Evolutionary conservation across 2,329 filamentous ascomycete genomes (phyloP).

Genomic region (Coniochaeta pulveracea): DNA sequence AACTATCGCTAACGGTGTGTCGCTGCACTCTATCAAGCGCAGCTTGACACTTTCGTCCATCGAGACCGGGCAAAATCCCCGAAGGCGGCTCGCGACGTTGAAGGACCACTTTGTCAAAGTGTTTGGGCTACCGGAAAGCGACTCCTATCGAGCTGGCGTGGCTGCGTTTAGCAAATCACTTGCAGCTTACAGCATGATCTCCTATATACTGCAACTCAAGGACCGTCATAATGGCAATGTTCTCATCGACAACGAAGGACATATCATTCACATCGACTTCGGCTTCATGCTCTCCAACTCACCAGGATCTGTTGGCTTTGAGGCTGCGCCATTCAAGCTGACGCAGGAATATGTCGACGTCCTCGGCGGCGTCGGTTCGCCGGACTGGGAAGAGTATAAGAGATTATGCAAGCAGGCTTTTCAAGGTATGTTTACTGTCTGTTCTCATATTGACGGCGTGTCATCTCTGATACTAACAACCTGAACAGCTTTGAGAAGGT

Average conservation of each 20-base stretch:
- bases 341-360: slow-evolving; percentile 78
- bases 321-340: slow-evolving; percentile 78
- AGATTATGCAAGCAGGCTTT: slow-evolving; percentile 73
- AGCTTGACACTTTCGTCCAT: slow-evolving; percentile 67
- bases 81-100: slow-evolving; percentile 66
- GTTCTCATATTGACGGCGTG: no score
- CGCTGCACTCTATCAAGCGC: slow-evolving; percentile 75
- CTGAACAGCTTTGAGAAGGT: slow-evolving; percentile 54
- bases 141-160: slow-evolving; percentile 59
- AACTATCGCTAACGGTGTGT: slow-evolving; percentile 81
- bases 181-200: slow-evolving; percentile 77
- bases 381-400: slow-evolving; percentile 67
- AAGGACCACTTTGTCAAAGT: slow-evolving; percentile 74
- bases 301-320: slow-evolving; percentile 73
- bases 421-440: slow-evolving; percentile 44
- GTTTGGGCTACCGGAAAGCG: slow-evolving; percentile 59
- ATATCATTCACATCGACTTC: slow-evolving; percentile 84
- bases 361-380: slow-evolving; percentile 59
- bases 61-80: slow-evolving; percentile 60
- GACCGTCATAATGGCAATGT: slow-evolving; percentile 83
- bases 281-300: slow-evolving; percentile 86
- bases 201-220: slow-evolving; percentile 74
- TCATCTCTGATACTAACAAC: no score
- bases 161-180: slow-evolving; percentile 74
- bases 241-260: slow-evolving; percentile 73